Evolutionary conservation across 2,329 filamentous ascomycete genomes (phyloP).

Genomic region (Arthrobotrys musiformis): DNA sequence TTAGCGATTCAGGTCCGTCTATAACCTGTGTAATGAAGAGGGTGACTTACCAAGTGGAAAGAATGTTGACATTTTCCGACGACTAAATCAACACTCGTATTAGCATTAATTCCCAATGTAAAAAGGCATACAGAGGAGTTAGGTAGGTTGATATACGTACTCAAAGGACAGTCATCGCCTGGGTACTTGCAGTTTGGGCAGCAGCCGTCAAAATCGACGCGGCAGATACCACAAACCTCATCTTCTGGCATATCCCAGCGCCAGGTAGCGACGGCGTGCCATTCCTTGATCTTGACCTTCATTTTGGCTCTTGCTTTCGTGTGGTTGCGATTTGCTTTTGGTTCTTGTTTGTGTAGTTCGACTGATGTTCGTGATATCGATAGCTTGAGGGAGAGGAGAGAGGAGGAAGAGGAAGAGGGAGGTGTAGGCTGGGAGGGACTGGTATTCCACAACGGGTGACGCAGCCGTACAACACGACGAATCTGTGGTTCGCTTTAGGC

Average conservation of each 20-base stretch:
- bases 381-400: background rate
- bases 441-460: background rate
- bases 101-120: constrained; percentile 8
- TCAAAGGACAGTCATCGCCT: constrained; percentile 90
- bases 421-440: background rate
- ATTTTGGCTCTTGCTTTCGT: constrained; percentile 72
- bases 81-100: constrained; percentile 68
- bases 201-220: constrained; percentile 96
- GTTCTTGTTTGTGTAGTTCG: background rate
- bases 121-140: background rate
- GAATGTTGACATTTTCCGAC: constrained; percentile 97
- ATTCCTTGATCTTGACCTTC: constrained; percentile 95
- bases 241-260: constrained; percentile 97
- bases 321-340: background rate
- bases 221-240: constrained; percentile 98
- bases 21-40: background rate
- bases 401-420: background rate
- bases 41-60: constrained; percentile 84
- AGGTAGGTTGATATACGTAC: constrained; percentile 68
- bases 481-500: background rate
- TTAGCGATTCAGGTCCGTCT: background rate
- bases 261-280: constrained; percentile 96
- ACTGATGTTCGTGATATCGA: background rate
- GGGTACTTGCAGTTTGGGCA: constrained; percentile 98
- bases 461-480: background rate